Conservation (phyloP, 2,329 filamentous ascomycete genomes). For the Aspergillus hiratsukae region DNA sequence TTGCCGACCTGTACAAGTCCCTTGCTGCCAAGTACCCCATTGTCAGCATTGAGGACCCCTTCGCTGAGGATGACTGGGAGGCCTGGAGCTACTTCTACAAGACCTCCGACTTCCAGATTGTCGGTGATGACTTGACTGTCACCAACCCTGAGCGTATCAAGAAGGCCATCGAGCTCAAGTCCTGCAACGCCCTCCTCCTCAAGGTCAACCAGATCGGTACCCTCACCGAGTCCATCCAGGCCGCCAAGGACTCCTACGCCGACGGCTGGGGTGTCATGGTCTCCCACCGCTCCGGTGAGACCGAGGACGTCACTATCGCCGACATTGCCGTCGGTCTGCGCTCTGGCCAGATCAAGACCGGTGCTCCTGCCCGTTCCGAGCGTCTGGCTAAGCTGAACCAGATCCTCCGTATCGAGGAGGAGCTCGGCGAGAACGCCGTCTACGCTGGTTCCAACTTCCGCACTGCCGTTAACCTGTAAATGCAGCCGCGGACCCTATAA, state of each 20-base stretch:
- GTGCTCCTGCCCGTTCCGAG: slow-evolving; percentile 93
- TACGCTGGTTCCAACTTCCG: slow-evolving; percentile 93
- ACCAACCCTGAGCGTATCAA: slow-evolving; percentile 99
- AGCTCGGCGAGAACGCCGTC: slow-evolving; percentile 85
- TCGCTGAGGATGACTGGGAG: slow-evolving; percentile 99
- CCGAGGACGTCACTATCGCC: slow-evolving; percentile 98
- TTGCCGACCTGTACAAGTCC: slow-evolving; percentile 83
- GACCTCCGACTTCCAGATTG: slow-evolving; percentile 96
- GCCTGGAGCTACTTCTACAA: slow-evolving; percentile 99
- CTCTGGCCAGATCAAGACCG: slow-evolving; percentile 97
- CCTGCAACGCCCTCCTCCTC: slow-evolving; percentile 94
- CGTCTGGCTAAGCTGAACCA: slow-evolving; percentile 99
- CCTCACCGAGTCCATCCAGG: slow-evolving; percentile 97
- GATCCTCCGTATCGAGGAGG: slow-evolving; percentile 99
- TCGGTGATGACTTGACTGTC: slow-evolving; percentile 97
- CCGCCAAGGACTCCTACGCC: slow-evolving; percentile 95
- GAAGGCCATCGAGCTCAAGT: slow-evolving; percentile 99
- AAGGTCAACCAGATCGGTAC: slow-evolving; percentile 99
- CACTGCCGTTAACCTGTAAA: slow-evolving; percentile 81
- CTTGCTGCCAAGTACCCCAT: slow-evolving; percentile 96
- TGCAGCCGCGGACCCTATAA: slow-evolving; percentile 11
- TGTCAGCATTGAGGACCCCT: slow-evolving; percentile 97
- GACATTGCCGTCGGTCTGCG: slow-evolving; percentile 97
- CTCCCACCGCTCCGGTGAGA: slow-evolving; percentile 98
- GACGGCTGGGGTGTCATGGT: slow-evolving; percentile 99